phyloP scores from a whole-genome alignment of 1,139 yeast genomes.

The Pneumocystis sp. region DNA sequence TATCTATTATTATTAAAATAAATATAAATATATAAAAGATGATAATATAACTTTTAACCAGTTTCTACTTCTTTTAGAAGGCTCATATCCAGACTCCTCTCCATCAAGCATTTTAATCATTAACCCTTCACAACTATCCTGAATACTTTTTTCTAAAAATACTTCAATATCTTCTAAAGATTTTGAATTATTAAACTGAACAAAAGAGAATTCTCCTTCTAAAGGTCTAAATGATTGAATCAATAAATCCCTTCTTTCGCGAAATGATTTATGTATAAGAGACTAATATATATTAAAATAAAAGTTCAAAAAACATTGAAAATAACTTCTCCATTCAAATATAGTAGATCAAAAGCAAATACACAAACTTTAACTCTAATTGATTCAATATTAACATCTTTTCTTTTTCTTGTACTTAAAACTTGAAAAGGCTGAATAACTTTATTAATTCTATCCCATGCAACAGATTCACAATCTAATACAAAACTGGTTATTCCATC shows the following conservation, averaged over 20 bases:
- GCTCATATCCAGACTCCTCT: slow-evolving; percentile 70
- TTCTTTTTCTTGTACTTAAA: slow-evolving; percentile 80
- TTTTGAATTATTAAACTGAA: slow-evolving; percentile 57
- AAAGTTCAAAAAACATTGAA: slow-evolving; percentile 13
- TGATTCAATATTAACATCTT: slow-evolving; percentile 75
- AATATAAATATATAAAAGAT: not conserved
- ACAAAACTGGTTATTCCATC: slow-evolving; percentile 39
- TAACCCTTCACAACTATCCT: slow-evolving; percentile 85
- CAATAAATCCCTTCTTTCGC: slow-evolving; percentile 53
- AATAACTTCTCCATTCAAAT: slow-evolving; percentile 41
- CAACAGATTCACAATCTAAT: slow-evolving; percentile 96
- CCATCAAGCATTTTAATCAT: slow-evolving; percentile 89
- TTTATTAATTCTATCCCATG: slow-evolving; percentile 67
- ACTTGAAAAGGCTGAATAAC: slow-evolving; percentile 88
- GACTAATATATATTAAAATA: slow-evolving; percentile 20
- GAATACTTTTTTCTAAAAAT: slow-evolving; percentile 80
- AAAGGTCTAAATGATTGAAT: slow-evolving; percentile 42
- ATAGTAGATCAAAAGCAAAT: slow-evolving; percentile 78
- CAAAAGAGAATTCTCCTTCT: slow-evolving; percentile 70
- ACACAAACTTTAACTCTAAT: slow-evolving; percentile 83
- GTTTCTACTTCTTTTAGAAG: slow-evolving; percentile 83
- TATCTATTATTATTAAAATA: slow-evolving; percentile 23
- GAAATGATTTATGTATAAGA: slow-evolving; percentile 49
- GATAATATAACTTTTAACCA: slow-evolving; percentile 49
- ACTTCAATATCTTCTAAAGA: slow-evolving; percentile 56